phyloP scores from a whole-genome alignment of 139 green algal species.

The Tetraselmis chui region DNA sequence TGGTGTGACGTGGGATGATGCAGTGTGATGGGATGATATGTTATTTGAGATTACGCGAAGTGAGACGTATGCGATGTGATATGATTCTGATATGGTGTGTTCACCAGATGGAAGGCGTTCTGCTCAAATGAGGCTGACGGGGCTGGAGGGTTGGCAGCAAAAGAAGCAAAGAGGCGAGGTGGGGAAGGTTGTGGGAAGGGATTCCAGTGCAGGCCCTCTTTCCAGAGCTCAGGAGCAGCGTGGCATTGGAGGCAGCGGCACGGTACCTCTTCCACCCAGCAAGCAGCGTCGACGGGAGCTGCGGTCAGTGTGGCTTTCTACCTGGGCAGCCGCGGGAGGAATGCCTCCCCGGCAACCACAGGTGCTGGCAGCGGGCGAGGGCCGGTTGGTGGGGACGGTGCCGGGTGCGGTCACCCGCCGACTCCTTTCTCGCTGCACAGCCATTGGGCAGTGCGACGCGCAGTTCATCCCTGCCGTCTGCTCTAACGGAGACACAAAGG shows the following conservation, averaged over 20 bases:
- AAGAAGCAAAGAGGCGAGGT: neutral
- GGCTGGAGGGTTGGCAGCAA: neutral
- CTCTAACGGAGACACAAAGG: neutral
- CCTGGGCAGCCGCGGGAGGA: neutral
- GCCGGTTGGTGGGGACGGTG: neutral
- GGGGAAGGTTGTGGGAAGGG: no score
- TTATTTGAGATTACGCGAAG: no score
- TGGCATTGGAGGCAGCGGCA: neutral
- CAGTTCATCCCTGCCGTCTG: constrained; percentile 7
- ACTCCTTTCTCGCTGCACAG: neutral
- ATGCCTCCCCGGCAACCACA: neutral
- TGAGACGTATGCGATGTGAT: no score
- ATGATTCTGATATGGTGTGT: no score
- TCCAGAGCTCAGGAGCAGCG: no score
- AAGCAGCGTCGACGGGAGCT: neutral
- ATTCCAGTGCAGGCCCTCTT: no score
- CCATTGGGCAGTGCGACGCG: constrained; percentile 1
- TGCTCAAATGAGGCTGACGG: neutral
- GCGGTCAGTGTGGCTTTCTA: neutral
- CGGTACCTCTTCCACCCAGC: neutral
- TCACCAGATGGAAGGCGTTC: neutral
- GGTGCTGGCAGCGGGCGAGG: neutral
- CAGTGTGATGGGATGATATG: no score
- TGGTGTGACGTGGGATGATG: no score
- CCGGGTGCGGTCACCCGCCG: neutral